A percentile compares a stretch with the other conserved stretches of the same genome.
Evolutionary conservation across 2,329 filamentous ascomycete species (phyloP).

Genomic region (Fusarium coicis): DNA sequence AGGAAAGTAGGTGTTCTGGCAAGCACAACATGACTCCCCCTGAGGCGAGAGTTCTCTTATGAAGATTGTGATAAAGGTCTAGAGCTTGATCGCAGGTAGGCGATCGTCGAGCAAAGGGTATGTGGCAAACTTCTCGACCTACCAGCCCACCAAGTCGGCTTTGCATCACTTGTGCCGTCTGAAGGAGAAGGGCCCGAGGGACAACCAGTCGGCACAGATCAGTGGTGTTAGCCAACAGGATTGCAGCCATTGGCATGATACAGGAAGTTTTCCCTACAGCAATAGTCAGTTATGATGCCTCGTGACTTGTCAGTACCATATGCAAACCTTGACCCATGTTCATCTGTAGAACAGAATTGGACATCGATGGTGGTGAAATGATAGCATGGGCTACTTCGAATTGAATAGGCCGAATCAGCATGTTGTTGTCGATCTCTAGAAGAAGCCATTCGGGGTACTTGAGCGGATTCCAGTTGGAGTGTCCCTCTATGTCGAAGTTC

Average conservation of each 20-base stretch:
- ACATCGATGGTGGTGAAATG: conserved; percentile 59
- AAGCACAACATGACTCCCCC: conserved; percentile 67
- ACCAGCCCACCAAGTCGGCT: conserved; percentile 64
- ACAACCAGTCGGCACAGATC: conserved; percentile 65
- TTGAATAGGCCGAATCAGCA: conserved; percentile 70
- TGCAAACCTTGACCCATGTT: conserved; percentile 70
- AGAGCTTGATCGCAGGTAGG: conserved; percentile 47
- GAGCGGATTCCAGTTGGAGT: conserved; percentile 64
- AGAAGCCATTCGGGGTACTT: conserved; percentile 71
- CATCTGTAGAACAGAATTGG: conserved; percentile 71
- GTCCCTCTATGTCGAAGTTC: conserved; percentile 61
- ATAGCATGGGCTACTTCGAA: conserved; percentile 70
- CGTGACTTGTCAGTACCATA: background rate
- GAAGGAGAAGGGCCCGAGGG: conserved; percentile 64
- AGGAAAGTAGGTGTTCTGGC: conserved; percentile 73
- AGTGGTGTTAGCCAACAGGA: conserved; percentile 54
- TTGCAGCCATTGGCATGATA: conserved; percentile 64
- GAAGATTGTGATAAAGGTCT: conserved; percentile 51
- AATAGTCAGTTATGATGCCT: background rate
- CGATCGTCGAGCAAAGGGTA: conserved; percentile 67
- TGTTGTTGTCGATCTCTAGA: conserved; percentile 71
- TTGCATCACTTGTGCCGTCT: conserved; percentile 67
- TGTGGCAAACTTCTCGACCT: conserved; percentile 61
- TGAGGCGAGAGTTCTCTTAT: conserved; percentile 50
- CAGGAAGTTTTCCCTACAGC: conserved; percentile 64